These are phyloP conservation scores for Xerocomus cyaneibrunnescens DNA, from an alignment of 1,284 basidiomycete genomes.

Conservation along the genomic window DNA sequence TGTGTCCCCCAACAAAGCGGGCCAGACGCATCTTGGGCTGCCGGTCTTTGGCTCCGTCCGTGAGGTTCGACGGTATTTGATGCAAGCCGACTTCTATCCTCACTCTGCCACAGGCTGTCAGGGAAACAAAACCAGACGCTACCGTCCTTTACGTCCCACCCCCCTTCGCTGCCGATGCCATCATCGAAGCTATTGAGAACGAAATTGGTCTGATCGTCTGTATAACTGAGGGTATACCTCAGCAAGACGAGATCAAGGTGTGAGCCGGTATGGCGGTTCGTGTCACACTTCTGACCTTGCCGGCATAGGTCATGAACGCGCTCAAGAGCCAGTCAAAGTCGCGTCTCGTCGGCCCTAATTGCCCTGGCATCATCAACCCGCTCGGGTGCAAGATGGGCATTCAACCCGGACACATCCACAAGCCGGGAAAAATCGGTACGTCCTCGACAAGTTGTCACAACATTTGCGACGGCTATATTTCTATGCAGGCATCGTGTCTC, in stretches of 20 bases:
- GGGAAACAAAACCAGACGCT: constrained; percentile 83
- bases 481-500: constrained; percentile 86
- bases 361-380: constrained; percentile 97
- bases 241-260: constrained; percentile 91
- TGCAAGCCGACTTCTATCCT: background rate
- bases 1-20: constrained; percentile 97
- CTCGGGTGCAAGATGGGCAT: constrained; percentile 99
- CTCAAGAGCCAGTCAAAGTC: constrained; percentile 94
- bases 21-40: constrained; percentile 91
- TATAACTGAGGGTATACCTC: constrained; percentile 97
- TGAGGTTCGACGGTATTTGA: constrained; percentile 60
- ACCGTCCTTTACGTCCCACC: constrained; percentile 96
- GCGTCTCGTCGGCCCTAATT: constrained; percentile 95
- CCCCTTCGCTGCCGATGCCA: constrained; percentile 89
- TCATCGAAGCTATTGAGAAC: constrained; percentile 96
- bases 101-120: constrained; percentile 65
- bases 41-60: constrained; percentile 93
- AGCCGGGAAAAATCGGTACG: constrained; percentile 88
- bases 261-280: constrained; percentile 27
- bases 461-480: background rate
- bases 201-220: constrained; percentile 96
- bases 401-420: constrained; percentile 98
- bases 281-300: constrained; percentile 7
- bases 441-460: constrained; percentile 3
- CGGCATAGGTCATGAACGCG: constrained; percentile 81